Conservation (phyloP, 148 eudicot species). For the Amaranthus palmeri region DNA sequence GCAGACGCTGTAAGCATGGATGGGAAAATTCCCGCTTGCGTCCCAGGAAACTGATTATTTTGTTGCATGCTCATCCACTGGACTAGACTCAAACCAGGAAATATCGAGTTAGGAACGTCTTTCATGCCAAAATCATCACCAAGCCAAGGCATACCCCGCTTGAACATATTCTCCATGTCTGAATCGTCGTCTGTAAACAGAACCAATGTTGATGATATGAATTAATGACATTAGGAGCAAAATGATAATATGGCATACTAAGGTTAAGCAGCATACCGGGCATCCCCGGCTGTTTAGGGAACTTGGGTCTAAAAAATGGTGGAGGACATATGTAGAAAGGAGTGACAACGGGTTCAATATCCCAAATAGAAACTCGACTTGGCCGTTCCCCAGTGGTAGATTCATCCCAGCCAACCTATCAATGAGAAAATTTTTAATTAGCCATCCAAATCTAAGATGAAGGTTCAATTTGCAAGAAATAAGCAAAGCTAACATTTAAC, state of each 20-base stretch:
- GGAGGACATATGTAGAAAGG: constrained; percentile 98
- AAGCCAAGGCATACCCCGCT: constrained; percentile 89
- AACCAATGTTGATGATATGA: neutral
- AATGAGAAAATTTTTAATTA: constrained; percentile 4
- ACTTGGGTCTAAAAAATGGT: constrained; percentile 91
- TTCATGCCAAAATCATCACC: constrained; percentile 75
- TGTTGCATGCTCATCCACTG: constrained; percentile 99
- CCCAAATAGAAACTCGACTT: constrained; percentile 92
- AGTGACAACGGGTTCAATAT: constrained; percentile 89
- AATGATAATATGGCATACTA: neutral
- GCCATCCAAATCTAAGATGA: neutral
- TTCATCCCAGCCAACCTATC: constrained; percentile 99
- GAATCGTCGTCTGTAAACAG: constrained; percentile 59
- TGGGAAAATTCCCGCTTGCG: constrained; percentile 56
- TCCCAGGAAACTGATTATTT: constrained; percentile 55
- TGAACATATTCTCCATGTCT: constrained; percentile 64
- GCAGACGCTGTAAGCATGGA: constrained; percentile 45
- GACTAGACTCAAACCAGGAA: constrained; percentile 85
- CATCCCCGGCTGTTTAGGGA: constrained; percentile 69
- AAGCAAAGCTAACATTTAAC: neutral
- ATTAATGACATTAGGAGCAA: neutral
- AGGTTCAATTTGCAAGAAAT: neutral
- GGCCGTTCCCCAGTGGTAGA: constrained; percentile 97
- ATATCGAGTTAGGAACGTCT: constrained; percentile 73
- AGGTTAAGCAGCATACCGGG: constrained; percentile 46